A percentile compares a stretch with the other conserved stretches of the same genome.
Conservation (phyloP, 306 rosid species). For the Mimosa pudica region DNA sequence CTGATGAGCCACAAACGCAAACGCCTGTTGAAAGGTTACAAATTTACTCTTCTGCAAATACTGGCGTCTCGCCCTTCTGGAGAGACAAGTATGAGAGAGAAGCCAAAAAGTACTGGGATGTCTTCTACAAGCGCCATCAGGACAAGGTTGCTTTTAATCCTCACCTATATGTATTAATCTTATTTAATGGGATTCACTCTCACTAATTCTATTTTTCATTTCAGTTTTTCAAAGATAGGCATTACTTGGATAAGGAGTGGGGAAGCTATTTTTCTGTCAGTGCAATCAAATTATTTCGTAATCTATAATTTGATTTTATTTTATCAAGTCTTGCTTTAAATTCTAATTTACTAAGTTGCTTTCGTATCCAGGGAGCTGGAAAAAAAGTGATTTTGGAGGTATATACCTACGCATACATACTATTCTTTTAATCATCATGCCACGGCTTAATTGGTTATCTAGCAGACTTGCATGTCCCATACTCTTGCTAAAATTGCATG, state of each 20-base stretch:
- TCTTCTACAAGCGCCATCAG: constrained; percentile 85
- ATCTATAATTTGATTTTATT: constrained; percentile 5
- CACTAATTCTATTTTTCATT: constrained; percentile 17
- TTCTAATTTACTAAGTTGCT: constrained; percentile 16
- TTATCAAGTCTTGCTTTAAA: background rate
- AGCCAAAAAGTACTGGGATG: constrained; percentile 93
- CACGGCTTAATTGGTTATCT: background rate
- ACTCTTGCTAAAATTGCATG: background rate
- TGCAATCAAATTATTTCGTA: constrained; percentile 25
- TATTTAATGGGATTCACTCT: constrained; percentile 21
- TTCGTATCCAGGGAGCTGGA: constrained; percentile 61
- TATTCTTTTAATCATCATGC: background rate
- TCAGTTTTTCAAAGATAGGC: constrained; percentile 91
- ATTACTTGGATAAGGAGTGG: constrained; percentile 97
- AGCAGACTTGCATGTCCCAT: background rate
- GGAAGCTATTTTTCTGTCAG: constrained; percentile 85
- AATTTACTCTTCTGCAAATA: constrained; percentile 62
- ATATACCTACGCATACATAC: constrained; percentile 5
- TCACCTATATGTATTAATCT: too few relatives aligned
- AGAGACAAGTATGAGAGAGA: constrained; percentile 90
- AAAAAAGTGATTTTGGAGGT: constrained; percentile 83
- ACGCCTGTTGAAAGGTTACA: constrained; percentile 58
- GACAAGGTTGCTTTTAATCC: constrained; percentile 50
- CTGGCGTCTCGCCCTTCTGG: constrained; percentile 80
- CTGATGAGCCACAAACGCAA: constrained; percentile 45